These are phyloP conservation scores for Laburnicola sp. DNA, from an alignment of 2,329 filamentous ascomycete species.

Conservation along the genomic window DNA sequence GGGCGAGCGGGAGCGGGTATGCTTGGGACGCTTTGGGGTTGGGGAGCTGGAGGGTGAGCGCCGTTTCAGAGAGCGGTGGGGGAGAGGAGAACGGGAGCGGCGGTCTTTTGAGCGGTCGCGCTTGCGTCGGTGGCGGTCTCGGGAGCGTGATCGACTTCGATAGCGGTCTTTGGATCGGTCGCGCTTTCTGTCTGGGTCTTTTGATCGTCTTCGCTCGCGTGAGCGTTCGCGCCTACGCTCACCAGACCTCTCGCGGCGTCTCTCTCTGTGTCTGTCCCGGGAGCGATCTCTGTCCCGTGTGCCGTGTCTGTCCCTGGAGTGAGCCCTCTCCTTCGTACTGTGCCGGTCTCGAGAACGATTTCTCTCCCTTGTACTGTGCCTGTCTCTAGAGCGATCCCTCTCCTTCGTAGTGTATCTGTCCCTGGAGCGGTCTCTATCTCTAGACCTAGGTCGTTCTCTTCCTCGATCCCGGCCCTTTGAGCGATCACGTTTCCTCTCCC, in stretches of 20 bases:
- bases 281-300: slow-evolving; percentile 10
- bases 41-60: slow-evolving; percentile 33
- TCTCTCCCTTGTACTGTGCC: neutral
- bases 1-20: slow-evolving; percentile 41
- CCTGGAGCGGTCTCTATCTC: slow-evolving; percentile 10
- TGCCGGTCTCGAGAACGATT: slow-evolving; percentile 10
- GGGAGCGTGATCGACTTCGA: slow-evolving; percentile 21
- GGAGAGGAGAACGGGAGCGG: slow-evolving; percentile 32
- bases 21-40: slow-evolving; percentile 41
- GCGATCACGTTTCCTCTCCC: slow-evolving; percentile 22
- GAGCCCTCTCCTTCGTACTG: slow-evolving; percentile 8
- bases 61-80: slow-evolving; percentile 27
- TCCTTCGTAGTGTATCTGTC: slow-evolving; percentile 3
- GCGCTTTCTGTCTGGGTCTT: slow-evolving; percentile 19
- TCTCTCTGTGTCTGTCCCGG: slow-evolving; percentile 10
- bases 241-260: slow-evolving; percentile 2
- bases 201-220: slow-evolving; percentile 22
- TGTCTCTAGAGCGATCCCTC: slow-evolving; percentile 17
- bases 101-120: slow-evolving; percentile 18
- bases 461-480: slow-evolving; percentile 10
- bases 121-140: slow-evolving; percentile 11
- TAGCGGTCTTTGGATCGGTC: slow-evolving; percentile 18
- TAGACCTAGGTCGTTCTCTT: slow-evolving; percentile 7
- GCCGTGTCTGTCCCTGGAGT: slow-evolving; percentile 13
- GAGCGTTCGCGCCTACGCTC: slow-evolving; percentile 19